Evolutionary conservation across 148 eudicot genomes (phyloP), one percentile per base, ranked within the genome.

Genomic region (Cornus kousa): DNA sequence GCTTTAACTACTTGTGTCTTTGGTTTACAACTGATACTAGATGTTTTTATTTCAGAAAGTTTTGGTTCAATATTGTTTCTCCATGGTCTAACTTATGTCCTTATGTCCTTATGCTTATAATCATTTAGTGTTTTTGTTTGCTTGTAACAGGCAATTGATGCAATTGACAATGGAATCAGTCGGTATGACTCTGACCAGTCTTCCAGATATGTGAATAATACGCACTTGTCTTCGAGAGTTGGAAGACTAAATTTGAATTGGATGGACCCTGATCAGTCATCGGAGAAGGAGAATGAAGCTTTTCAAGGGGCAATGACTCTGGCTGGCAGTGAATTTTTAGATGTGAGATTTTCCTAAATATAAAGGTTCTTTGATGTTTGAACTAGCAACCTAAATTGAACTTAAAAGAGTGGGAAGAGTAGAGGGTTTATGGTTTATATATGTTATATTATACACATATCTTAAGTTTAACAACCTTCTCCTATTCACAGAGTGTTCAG

Each of bases 61-160:
- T 28, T 28, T 28, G 28, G 28, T 28, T 28, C 28, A 35, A 35
- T 35, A 2, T 35, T 35, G 37, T 35, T 35, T 35, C 37, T 35
- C 1, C 4, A 35, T 35, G 37, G 37, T 35, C 37, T 35, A 35
- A 35, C 37, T 35, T 35, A 35, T 35, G 53, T 11, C 53, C 37
- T 35, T 35, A 35, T 35, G 53, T 11, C 53, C 53, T 48, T 48
- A 7, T 48, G 53, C 53, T 35, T 35, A 35, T 48, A 48, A 48
- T 48, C 53, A 48, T 8, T 48, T 48, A 48, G 12, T 48, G 9
- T 57, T 85, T 24, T 74, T 64, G 13, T 22, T 79, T 81, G 46
- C 80, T 35, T 70, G 46, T 74, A 43, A 48, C 87, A 88, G 91
- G 90, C 93, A 73, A 68, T 90, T 87, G 93, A 90, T 87, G 93